Conservation (phyloP, 495 filamentous ascomycete genomes). For the Eremomyces bilateralis region DNA sequence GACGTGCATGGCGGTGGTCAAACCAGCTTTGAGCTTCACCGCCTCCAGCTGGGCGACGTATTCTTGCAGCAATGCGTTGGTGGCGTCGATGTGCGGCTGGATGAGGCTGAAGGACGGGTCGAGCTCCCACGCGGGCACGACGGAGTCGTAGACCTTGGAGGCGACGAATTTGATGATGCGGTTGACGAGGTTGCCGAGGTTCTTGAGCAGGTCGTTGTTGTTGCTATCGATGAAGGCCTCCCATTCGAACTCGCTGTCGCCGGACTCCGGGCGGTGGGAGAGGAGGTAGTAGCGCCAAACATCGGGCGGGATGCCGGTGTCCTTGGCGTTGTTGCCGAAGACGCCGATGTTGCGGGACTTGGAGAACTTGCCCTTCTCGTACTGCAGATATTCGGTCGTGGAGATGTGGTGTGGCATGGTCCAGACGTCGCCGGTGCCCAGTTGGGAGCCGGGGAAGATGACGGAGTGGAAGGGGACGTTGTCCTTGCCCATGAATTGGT, state of each 20-base stretch:
- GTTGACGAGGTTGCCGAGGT: slow-evolving; percentile 86
- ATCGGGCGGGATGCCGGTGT: slow-evolving; percentile 67
- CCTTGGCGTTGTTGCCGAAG: slow-evolving; percentile 71
- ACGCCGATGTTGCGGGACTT: slow-evolving; percentile 80
- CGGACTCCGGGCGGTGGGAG: slow-evolving; percentile 68
- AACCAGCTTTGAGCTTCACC: slow-evolving; percentile 53
- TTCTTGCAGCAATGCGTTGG: slow-evolving; percentile 38
- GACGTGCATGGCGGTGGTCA: slow-evolving; percentile 48
- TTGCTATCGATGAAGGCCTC: slow-evolving; percentile 61
- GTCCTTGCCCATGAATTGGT: slow-evolving; percentile 97
- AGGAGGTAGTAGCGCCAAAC: slow-evolving; percentile 92
- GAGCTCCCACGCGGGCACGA: slow-evolving; percentile 45
- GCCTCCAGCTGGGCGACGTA: slow-evolving; percentile 54
- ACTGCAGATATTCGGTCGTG: slow-evolving; percentile 90
- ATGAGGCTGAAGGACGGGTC: slow-evolving; percentile 21
- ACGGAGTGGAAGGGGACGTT: slow-evolving; percentile 86
- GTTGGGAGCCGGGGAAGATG: slow-evolving; percentile 73
- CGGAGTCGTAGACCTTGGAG: slow-evolving; percentile 42
- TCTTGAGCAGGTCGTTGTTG: slow-evolving; percentile 78
- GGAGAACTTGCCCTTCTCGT: slow-evolving; percentile 89
- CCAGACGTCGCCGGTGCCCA: slow-evolving; percentile 72
- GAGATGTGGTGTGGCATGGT: slow-evolving; percentile 76
- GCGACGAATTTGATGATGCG: slow-evolving; percentile 81
- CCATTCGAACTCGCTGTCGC: slow-evolving; percentile 83
- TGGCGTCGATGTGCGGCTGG: slow-evolving; percentile 34